phyloP scores from a whole-genome alignment of 352 stramenopile genomes.

The Phytophthora nicotianae region DNA sequence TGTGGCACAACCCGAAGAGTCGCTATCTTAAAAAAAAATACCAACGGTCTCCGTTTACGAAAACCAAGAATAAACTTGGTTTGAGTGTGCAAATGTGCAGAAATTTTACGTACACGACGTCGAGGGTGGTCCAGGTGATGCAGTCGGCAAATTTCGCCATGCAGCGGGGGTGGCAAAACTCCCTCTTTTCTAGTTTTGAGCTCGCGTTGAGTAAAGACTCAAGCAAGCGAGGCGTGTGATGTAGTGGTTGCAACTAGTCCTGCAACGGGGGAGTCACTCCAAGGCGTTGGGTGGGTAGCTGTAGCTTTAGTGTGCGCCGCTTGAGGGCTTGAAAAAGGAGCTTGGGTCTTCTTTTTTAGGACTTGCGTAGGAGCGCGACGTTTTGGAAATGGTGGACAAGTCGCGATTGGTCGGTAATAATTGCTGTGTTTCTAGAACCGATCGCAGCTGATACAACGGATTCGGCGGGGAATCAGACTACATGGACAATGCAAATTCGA shows the following conservation, averaged over 20 bases:
- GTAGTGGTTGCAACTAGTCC: slow-evolving; percentile 24
- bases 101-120: slow-evolving; percentile 46
- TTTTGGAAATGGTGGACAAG: slow-evolving; percentile 36
- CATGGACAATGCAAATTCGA: too few species aligned
- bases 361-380: slow-evolving; percentile 25
- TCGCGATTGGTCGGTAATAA: slow-evolving; percentile 21
- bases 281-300: slow-evolving; percentile 45
- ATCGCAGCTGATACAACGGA: neutral
- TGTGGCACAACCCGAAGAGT: slow-evolving; percentile 5
- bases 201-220: slow-evolving; percentile 26
- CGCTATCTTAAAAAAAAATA: slow-evolving; percentile 14
- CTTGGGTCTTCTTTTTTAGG: slow-evolving; percentile 9
- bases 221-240: slow-evolving; percentile 25
- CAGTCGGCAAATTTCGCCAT: slow-evolving; percentile 54
- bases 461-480: slow-evolving; percentile 4
- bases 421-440: neutral
- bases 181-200: slow-evolving; percentile 26
- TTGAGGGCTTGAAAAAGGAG: slow-evolving; percentile 3
- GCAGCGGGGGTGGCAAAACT: slow-evolving; percentile 33
- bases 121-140: slow-evolving; percentile 50
- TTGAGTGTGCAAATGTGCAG: neutral
- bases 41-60: slow-evolving; percentile 21
- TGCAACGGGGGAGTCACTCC: slow-evolving; percentile 40
- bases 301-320: slow-evolving; percentile 5
- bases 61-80: slow-evolving; percentile 8